These are phyloP conservation scores for Echeveria elegans DNA, from an alignment of 164 flowering plant genomes.

Conservation along the genomic window DNA sequence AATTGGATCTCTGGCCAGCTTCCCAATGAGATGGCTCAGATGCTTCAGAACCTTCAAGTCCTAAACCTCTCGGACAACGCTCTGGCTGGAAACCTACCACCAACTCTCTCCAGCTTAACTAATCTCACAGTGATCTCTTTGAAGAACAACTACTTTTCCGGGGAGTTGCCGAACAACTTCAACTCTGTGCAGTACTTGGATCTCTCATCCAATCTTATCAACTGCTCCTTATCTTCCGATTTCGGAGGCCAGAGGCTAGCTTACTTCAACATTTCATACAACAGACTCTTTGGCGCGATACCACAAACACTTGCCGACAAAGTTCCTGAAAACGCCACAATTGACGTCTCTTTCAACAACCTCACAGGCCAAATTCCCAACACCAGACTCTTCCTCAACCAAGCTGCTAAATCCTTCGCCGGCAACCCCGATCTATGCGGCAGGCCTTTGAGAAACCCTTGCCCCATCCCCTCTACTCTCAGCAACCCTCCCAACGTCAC, in stretches of 20 bases:
- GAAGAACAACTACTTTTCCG: conserved; percentile 48
- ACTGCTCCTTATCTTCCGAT: conserved; percentile 34
- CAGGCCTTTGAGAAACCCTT: conserved; percentile 18
- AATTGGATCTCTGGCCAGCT: conserved; percentile 63
- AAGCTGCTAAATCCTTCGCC: conserved; percentile 16
- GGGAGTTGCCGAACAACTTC: conserved; percentile 42
- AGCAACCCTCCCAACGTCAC: conserved; percentile 24
- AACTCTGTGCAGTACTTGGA: conserved; percentile 32
- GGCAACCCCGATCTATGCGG: conserved; percentile 42
- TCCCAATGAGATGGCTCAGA: conserved; percentile 27
- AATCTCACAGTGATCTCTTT: conserved; percentile 53
- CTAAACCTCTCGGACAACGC: conserved; percentile 80
- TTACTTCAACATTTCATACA: conserved; percentile 34
- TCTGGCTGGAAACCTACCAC: conserved; percentile 56
- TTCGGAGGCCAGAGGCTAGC: conserved; percentile 26
- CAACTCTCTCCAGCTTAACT: conserved; percentile 22
- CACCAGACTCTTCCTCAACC: conserved; percentile 17
- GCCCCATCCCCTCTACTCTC: conserved; percentile 28
- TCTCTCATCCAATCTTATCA: conserved; percentile 53
- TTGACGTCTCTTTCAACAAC: conserved; percentile 41
- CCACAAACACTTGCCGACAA: conserved; percentile 22
- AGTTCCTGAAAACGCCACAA: conserved; percentile 21
- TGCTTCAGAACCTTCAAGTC: conserved; percentile 32
- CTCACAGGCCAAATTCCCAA: conserved; percentile 34
- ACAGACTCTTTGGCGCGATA: conserved; percentile 32